Evolutionary conservation across 257 asterid species (phyloP), one percentile per base, ranked within the genome.

Genomic region (Mentha longifolia): DNA sequence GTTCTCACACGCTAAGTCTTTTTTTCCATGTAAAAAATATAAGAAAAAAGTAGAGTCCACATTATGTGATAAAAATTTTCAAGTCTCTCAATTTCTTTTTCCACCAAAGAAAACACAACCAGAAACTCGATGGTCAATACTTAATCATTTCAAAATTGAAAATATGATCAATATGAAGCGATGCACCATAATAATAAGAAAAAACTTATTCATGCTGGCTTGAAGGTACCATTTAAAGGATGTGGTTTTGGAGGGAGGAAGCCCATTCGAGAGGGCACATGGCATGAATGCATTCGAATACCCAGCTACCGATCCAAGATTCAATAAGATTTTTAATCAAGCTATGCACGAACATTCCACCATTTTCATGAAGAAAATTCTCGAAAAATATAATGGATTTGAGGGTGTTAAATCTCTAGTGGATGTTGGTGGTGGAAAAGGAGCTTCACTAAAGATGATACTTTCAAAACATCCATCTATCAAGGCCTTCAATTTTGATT

Each of bases 381-480:
- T 87, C 3, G 82, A 85, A 5, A 78, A 25, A 0, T 89, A 87
- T 80, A 64, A 76, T 4, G 96, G 94, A 1, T 89, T 87, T 31
- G 84, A 80, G 37, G 86, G 87, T 4, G 77, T 85, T 1, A 45
- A 66, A 1, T 69, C 88, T 0, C 57, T 89, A 10, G 92, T 87
- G 17, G 96, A 89, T 61, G 89, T 87, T 39, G 96, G 94, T 14
- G 94, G 96, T 17, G 96, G 96, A 41, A 84, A 54, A 0, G 94
- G 90, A 12, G 80, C 94, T n/a, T 75, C 87, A 0, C 65, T 85
- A 0, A 76, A 70, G 10, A 78, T 76, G 83, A 89, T 89, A 20
- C 37, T 76, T 11, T 54, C 90, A 31, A 87, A 84, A 14, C 75
- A 85, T 65, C 96, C 94, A 0, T 45, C 68, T 0, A 82, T 85